phyloP scores from a whole-genome alignment of 2,329 filamentous ascomycete species.

The Fusarium nygamai region DNA sequence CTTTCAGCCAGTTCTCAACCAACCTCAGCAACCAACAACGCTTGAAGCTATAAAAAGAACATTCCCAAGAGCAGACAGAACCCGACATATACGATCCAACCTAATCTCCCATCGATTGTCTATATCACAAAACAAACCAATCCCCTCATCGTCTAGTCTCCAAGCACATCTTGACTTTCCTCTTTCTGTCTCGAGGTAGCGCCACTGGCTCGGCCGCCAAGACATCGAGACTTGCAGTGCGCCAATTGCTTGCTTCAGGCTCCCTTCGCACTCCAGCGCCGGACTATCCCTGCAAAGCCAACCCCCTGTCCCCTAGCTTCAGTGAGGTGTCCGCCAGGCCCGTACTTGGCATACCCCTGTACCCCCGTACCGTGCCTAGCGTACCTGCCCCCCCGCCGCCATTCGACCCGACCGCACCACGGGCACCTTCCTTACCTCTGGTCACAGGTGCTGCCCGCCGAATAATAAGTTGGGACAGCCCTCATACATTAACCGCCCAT shows the following conservation, averaged over 20 bases:
- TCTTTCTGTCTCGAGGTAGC: conserved; percentile 23
- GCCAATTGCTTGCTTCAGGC: conserved; percentile 41
- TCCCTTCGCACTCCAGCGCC: conserved; percentile 10
- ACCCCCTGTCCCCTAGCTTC: conserved; percentile 11
- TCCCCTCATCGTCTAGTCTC: conserved; percentile 16
- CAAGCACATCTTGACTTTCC: conserved; percentile 15
- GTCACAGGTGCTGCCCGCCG: conserved; percentile 33
- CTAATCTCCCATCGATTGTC: conserved; percentile 13
- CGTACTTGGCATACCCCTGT: conserved; percentile 20
- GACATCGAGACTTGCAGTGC: conserved; percentile 24
- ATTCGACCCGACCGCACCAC: conserved; percentile 17
- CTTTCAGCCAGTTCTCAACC: not conserved
- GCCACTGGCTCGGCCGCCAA: conserved; percentile 40
- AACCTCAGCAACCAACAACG: not conserved
- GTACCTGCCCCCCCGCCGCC: conserved; percentile 32
- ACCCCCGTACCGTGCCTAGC: conserved; percentile 40
- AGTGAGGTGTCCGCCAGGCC: not conserved
- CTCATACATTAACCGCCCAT: conserved; percentile 43
- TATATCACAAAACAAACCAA: conserved; percentile 22
- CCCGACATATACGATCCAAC: conserved; percentile 6
- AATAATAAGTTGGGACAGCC: conserved; percentile 44
- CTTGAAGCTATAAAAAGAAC: conserved; percentile 10
- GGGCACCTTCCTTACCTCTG: conserved; percentile 22
- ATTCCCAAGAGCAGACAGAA: not conserved
- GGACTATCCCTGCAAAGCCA: conserved; percentile 11